These are phyloP conservation scores for Geotrichum histeridarum DNA, from an alignment of 1,139 yeast species.

Conservation along the genomic window DNA sequence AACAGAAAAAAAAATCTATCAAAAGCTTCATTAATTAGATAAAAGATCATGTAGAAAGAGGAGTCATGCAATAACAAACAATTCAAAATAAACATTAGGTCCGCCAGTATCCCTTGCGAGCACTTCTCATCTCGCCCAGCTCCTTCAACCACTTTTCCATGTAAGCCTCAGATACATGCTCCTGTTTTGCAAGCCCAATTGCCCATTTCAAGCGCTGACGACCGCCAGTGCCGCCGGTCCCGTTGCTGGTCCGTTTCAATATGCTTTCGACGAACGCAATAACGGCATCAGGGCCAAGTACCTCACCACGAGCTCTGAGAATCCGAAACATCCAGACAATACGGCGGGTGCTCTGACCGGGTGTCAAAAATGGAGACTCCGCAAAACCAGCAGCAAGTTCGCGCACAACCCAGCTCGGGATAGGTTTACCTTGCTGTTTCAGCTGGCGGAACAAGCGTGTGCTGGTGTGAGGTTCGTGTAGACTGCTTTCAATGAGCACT, in stretches of 20 bases:
- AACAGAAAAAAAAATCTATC: too few relatives aligned
- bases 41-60: too few relatives aligned
- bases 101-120: slow-evolving; percentile 3
- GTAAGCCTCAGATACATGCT: slow-evolving; percentile 21
- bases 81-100: not conserved
- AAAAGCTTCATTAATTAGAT: too few relatives aligned
- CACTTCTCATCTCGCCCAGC: slow-evolving; percentile 12
- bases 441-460: slow-evolving; percentile 19
- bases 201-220: slow-evolving; percentile 26
- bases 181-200: slow-evolving; percentile 23
- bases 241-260: not conserved
- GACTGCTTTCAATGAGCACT: slow-evolving; percentile 7
- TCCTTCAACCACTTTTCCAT: slow-evolving; percentile 21
- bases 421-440: slow-evolving; percentile 11
- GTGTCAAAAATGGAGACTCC: slow-evolving; percentile 19
- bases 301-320: slow-evolving; percentile 20
- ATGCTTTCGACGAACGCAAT: slow-evolving; percentile 14
- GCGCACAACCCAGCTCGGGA: slow-evolving; percentile 22
- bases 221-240: slow-evolving; percentile 21
- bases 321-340: slow-evolving; percentile 21
- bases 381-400: slow-evolving; percentile 24
- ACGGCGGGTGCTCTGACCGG: slow-evolving; percentile 22
- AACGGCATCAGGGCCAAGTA: slow-evolving; percentile 18
- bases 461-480: slow-evolving; percentile 8
- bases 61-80: too few relatives aligned